Percentiles rank a stretch among this genome's conserved stretches.
phyloP scores from a whole-genome alignment of 2,329 filamentous ascomycete species.

The Paraphaeosphaeria sporulosa region DNA sequence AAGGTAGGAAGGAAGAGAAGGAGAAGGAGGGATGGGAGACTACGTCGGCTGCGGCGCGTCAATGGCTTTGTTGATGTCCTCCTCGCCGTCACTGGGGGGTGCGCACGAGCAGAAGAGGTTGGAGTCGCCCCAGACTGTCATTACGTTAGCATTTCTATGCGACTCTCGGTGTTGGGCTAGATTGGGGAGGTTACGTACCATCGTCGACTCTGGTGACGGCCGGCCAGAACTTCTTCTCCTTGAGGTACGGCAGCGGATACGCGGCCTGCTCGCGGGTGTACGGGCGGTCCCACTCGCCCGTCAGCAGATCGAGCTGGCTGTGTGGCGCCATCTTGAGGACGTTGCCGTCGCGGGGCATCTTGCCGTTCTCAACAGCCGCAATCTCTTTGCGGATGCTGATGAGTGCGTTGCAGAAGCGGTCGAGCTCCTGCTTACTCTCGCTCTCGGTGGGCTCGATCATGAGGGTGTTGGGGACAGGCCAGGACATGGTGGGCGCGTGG shows the following conservation, averaged over 20 bases:
- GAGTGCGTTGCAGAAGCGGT: slow-evolving; percentile 90
- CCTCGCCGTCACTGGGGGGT: slow-evolving; percentile 67
- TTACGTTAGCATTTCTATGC: slow-evolving; percentile 28
- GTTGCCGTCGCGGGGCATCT: slow-evolving; percentile 76
- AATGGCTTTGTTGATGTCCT: slow-evolving; percentile 33
- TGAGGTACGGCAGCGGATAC: slow-evolving; percentile 81
- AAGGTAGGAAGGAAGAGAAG: no score
- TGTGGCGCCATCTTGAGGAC: slow-evolving; percentile 91
- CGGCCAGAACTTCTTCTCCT: slow-evolving; percentile 99
- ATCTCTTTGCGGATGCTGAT: slow-evolving; percentile 89
- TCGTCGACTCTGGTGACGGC: slow-evolving; percentile 86
- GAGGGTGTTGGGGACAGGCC: slow-evolving; percentile 91
- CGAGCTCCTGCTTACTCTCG: slow-evolving; percentile 89
- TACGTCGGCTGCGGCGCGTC: slow-evolving; percentile 10
- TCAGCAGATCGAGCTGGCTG: slow-evolving; percentile 79
- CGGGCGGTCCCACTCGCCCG: slow-evolving; percentile 79
- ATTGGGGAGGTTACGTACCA: slow-evolving; percentile 62
- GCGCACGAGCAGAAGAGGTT: slow-evolving; percentile 96
- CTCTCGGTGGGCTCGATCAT: slow-evolving; percentile 99
- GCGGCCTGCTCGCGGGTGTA: slow-evolving; percentile 85
- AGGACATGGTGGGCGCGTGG: slow-evolving; percentile 96
- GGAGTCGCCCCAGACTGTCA: slow-evolving; percentile 80
- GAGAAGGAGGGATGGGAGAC: not conserved
- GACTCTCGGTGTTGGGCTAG: not conserved
- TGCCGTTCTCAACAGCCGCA: slow-evolving; percentile 79